Evolutionary conservation across 2,329 filamentous ascomycete species (phyloP).

Genomic region (Fusarium sp.): DNA sequence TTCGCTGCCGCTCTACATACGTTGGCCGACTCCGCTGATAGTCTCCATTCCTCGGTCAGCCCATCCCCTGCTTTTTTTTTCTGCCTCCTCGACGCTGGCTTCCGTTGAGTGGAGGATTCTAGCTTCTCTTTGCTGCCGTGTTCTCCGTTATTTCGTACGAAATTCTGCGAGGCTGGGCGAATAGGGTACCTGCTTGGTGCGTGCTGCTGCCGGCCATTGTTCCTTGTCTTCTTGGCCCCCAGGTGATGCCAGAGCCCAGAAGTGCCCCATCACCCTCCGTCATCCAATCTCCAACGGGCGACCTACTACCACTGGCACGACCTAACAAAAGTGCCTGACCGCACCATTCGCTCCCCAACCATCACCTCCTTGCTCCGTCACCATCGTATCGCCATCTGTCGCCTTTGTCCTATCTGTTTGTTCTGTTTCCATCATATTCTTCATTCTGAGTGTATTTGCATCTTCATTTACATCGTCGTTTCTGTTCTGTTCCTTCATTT

Average conservation of each 20-base stretch:
- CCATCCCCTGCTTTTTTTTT: constrained; percentile 2
- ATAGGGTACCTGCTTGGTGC: constrained; percentile 24
- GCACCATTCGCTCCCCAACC: constrained; percentile 36
- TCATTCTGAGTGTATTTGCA: constrained; percentile 18
- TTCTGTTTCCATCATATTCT: constrained; percentile 25
- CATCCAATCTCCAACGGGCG: constrained; percentile 39
- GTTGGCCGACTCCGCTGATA: constrained; percentile 29
- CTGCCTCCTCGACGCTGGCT: background rate
- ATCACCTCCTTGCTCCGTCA: constrained; percentile 38
- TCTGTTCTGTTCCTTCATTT: constrained; percentile 3
- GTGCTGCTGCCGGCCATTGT: constrained; percentile 6
- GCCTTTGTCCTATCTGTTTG: constrained; percentile 13
- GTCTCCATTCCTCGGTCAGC: constrained; percentile 24
- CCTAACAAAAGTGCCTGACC: constrained; percentile 42
- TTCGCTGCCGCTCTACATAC: constrained; percentile 8
- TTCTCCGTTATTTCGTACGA: constrained; percentile 4
- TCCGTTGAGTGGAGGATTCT: background rate
- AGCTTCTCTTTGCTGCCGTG: background rate
- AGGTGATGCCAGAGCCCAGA: background rate
- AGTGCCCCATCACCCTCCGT: constrained; percentile 24
- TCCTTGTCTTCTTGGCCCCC: constrained; percentile 17
- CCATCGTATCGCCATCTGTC: constrained; percentile 19
- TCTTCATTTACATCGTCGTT: constrained; percentile 2
- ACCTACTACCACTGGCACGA: constrained; percentile 10
- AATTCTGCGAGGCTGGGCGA: constrained; percentile 29